These are phyloP conservation scores for Suhomyces faveliae DNA, from an alignment of 805 yeast genomes.

Conservation along the genomic window DNA sequence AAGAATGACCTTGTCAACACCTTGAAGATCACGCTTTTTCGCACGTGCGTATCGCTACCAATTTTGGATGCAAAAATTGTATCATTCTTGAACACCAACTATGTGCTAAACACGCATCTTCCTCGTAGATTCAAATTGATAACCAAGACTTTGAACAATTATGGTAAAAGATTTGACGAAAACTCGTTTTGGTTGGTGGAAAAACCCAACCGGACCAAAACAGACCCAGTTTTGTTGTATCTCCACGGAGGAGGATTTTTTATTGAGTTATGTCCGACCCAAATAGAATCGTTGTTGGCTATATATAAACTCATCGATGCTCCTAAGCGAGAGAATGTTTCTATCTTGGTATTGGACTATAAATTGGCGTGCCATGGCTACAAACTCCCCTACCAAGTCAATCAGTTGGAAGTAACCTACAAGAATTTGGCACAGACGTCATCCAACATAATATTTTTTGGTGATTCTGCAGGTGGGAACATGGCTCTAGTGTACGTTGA, in stretches of 20 bases:
- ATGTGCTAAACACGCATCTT: constrained; percentile 13
- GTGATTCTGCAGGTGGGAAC: constrained; percentile 46
- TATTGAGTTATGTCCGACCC: constrained; percentile 29
- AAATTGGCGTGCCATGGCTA: constrained; percentile 28
- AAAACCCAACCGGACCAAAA: constrained; percentile 21
- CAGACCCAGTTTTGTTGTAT: constrained; percentile 33
- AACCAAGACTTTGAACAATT: constrained; percentile 22
- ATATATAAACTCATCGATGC: constrained; percentile 29
- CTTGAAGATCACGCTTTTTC: constrained; percentile 14
- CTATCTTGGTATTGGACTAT: constrained; percentile 26
- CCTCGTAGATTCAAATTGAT: constrained; percentile 3
- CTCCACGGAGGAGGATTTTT: constrained; percentile 43
- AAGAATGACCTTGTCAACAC: constrained; percentile 10
- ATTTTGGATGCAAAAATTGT: background rate
- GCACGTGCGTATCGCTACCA: background rate
- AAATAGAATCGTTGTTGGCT: constrained; percentile 28
- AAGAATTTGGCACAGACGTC: constrained; percentile 17
- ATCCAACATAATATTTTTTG: constrained; percentile 32
- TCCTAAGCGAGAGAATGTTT: constrained; percentile 15
- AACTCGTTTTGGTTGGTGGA: constrained; percentile 36
- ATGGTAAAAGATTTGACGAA: constrained; percentile 31
- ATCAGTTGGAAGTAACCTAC: constrained; percentile 31
- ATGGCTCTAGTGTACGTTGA: constrained; percentile 32
- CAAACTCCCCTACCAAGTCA: constrained; percentile 32
- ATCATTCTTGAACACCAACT: constrained; percentile 6